Percentiles rank a stretch among this genome's conserved stretches.
Evolutionary conservation across 495 filamentous ascomycete genomes (phyloP).

Genomic region (Aspergillus saccharolyticus): DNA sequence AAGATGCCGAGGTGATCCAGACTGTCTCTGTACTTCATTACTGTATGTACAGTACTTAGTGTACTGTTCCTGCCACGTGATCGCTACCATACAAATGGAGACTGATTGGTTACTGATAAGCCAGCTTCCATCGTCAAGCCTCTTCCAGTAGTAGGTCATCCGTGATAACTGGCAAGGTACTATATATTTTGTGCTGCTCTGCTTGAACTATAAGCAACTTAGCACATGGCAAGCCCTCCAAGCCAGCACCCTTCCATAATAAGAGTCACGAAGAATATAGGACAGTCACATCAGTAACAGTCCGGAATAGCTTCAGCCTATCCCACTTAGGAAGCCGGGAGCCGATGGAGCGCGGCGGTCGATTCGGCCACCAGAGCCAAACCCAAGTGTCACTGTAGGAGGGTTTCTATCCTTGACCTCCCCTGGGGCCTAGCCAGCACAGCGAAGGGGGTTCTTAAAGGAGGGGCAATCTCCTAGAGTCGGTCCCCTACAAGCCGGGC

Average conservation of each 20-base stretch:
- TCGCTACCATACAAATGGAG: background rate
- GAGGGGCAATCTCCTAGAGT: background rate
- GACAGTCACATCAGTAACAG: background rate
- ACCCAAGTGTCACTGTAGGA: background rate
- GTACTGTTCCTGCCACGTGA: constrained; percentile 10
- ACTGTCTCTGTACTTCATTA: background rate
- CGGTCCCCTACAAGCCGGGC: background rate
- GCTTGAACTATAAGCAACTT: too few species aligned
- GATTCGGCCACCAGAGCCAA: background rate
- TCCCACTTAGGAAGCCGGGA: background rate
- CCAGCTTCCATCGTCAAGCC: background rate
- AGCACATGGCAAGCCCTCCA: too few species aligned
- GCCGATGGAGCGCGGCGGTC: background rate
- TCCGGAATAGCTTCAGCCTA: background rate
- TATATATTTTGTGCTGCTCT: too few species aligned
- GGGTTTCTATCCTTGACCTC: background rate
- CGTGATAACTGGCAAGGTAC: too few species aligned
- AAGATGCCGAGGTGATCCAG: background rate
- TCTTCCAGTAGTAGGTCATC: too few species aligned
- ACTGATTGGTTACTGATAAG: constrained; percentile 19
- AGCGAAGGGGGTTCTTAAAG: background rate
- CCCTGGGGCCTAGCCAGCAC: background rate
- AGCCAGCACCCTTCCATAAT: too few species aligned
- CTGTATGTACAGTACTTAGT: too few species aligned
- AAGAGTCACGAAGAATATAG: background rate